Evolutionary conservation across 352 stramenopile species (phyloP), one percentile per base, ranked within the genome.

Genomic region (Globisporangium spiculum): DNA sequence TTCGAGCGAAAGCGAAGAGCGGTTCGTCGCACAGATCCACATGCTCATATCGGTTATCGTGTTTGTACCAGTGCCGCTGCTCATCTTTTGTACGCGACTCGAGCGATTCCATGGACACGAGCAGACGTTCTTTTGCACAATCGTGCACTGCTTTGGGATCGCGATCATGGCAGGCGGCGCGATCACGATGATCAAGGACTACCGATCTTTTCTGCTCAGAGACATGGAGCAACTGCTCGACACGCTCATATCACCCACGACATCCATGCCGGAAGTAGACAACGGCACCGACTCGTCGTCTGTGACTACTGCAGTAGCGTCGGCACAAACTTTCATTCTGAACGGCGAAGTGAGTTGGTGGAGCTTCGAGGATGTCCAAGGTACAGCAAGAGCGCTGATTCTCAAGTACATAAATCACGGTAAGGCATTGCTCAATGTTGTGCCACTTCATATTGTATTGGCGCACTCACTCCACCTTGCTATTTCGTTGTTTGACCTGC

Each of bases 101-200:
- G 63, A 84, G 10, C 65, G 76, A 50, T 92, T 91, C 68, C 69
- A 73, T 4, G 81, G 84, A 0, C 74, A 85, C 52, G 85, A 92
- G 58, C 83, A 92, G 60, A 65, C 69, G 7, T 68, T 91, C 12
- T 68, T 93, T 4, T 92, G 83, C 56, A 53, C 75, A 27, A 85
- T 93, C 57, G 83, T 91, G 20, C 74, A 90, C 62, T 93, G 84
- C 73, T 93, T 91, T 58, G 84, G 78, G 1, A 58, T 80, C 3
- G 81, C 68, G 12, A 71, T 90, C 27, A 68, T 93, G 20, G 71
- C 74, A 10, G 73, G 76, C 24, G 85, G 83, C 8, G 70, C 69
- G n/a, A 61, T 91, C 59, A 68, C 83, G 38, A 79, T 75, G 12
- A 56, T 72, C 26, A 60, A 79, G 41, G 70, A 79, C 38, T 89